Evolutionary conservation across 257 asterid species (phyloP), one percentile per base, ranked within the genome.

Genomic region (Scutellaria baicalensis): DNA sequence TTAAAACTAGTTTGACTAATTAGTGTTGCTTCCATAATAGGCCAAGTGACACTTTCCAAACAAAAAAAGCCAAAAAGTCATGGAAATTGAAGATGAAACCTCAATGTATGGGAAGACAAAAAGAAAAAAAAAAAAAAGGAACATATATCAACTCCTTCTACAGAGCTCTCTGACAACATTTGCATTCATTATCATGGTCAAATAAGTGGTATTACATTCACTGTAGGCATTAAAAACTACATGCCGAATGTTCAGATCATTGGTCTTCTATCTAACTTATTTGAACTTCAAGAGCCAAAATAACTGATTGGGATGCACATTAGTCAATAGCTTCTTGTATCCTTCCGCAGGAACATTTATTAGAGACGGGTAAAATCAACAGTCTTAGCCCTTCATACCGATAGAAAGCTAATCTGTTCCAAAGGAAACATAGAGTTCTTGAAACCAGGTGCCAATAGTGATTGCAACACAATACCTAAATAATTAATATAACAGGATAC

Each of bases 11-110:
- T 66, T 42, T 43, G 13, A 27, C 43, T 20, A 68, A 56, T 71
- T 40, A 18, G 21, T 14, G 45, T 20, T n/a, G 39, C 64, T 69
- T 55, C 36, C 56, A 54, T 51, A 56, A 58, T 16, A n/a, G 58
- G 36, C 45, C 57, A 68, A 64, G 50, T 51, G 10, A 27, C 50
- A 72, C 59, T 71, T 44, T 52, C 70, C 31, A 70, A 71, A 20
- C 43, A 64, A 42, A 47, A 27, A 13, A 72, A 62, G 38, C 64
- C 75, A 50, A 58, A 8, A 59, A 64, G 58, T 40, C 72, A 18
- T 38, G 38, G 44, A 58, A 33, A 58, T 27, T 52, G 51, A 60
- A 50, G 60, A 50, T 27, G 23, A 62, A 39, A 63, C 21, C 45
- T 59, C 42, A 42, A 43, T 27, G 27, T 63, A 31, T 18, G 59